Conservation (phyloP, 2,329 filamentous ascomycete genomes). For the Aspergillus jensenii region DNA sequence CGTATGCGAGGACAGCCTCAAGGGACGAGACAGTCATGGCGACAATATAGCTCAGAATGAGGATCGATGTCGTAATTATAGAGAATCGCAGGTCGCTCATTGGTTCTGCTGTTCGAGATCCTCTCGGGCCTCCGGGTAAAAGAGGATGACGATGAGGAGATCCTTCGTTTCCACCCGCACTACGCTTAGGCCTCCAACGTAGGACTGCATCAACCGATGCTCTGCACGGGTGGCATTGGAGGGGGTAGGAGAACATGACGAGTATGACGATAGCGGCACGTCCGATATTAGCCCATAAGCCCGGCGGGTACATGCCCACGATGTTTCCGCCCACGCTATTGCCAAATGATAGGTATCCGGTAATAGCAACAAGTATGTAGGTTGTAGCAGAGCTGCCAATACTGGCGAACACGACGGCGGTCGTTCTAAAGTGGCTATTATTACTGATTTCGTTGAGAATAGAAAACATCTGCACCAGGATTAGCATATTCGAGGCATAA, state of each 20-base stretch:
- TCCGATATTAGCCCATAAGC: slow-evolving; percentile 82
- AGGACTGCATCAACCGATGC: slow-evolving; percentile 94
- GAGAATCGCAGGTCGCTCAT: slow-evolving; percentile 91
- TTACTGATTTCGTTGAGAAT: slow-evolving; percentile 93
- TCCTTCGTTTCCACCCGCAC: slow-evolving; percentile 38
- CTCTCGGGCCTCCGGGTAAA: slow-evolving; percentile 31
- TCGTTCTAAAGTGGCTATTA: slow-evolving; percentile 75
- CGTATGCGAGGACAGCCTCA: slow-evolving; percentile 89
- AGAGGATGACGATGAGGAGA: slow-evolving; percentile 47
- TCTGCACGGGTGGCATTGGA: slow-evolving; percentile 93
- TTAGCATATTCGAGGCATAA: neutral
- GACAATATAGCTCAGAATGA: slow-evolving; percentile 80
- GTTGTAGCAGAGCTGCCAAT: slow-evolving; percentile 85
- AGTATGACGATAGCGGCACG: slow-evolving; percentile 94
- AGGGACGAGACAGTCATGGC: slow-evolving; percentile 89
- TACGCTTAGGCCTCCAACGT: slow-evolving; percentile 72
- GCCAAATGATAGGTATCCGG: slow-evolving; percentile 93
- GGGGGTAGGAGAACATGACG: slow-evolving; percentile 92
- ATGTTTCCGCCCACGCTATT: slow-evolving; percentile 90
- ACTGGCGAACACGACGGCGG: slow-evolving; percentile 75
- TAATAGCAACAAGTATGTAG: slow-evolving; percentile 89
- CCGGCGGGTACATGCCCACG: slow-evolving; percentile 81
- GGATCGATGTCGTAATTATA: slow-evolving; percentile 79
- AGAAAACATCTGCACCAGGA: slow-evolving; percentile 78
- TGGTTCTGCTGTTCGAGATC: slow-evolving; percentile 51